Evolutionary conservation across 2,329 filamentous ascomycete species (phyloP), one percentile per base, ranked within the genome.

Genomic region (Neodidymelliopsis sp.): DNA sequence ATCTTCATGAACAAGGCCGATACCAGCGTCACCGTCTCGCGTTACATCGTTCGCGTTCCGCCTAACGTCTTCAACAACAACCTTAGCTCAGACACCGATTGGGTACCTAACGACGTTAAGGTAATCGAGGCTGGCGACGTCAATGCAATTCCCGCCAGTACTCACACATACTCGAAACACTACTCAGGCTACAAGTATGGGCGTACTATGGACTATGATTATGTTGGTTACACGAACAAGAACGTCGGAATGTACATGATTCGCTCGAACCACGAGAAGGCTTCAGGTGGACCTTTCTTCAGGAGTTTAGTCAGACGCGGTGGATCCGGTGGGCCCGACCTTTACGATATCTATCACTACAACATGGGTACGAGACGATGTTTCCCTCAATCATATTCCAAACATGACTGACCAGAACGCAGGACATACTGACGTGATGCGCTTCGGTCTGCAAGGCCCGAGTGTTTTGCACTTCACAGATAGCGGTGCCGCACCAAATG

Each of bases 311-410:
- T 75, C n/a, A 67, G 73, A 6, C 70, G 73, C 13, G 73, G 71
- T 23, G 57, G 60, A 9, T 35, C 46, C 3, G 65, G 60, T 13
- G 73, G 72, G 9, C 72, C 73, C 12, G 74, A 77, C 44, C 59
- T 77, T 12, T 76, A 75, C 52, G 74, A 76, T 18, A 76, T 76
- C 46, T 74, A 76, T 36, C 72, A 75, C 47, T 77, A 76, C 59
- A 74, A 71, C 53, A 75, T 76, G 74, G 74, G 74, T 63, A 44
- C 6, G 49, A 23, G 6, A 12, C n/a, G n/a, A n/a, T n/a, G n/a
- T n/a, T 24, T 13, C 13, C 12, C 2, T 29, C 0, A 15, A 9
- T 18, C n/a, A 18, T 0, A n/a, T 23, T 13, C 3, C 6, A 2
- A 5, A 13, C 8, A 13, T 18, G 2, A 13, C 36, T 34, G 36